Evolutionary conservation across 768 basidiomycete genomes (phyloP), one percentile per base, ranked within the genome.

Genomic region (Boletus huronensis): DNA sequence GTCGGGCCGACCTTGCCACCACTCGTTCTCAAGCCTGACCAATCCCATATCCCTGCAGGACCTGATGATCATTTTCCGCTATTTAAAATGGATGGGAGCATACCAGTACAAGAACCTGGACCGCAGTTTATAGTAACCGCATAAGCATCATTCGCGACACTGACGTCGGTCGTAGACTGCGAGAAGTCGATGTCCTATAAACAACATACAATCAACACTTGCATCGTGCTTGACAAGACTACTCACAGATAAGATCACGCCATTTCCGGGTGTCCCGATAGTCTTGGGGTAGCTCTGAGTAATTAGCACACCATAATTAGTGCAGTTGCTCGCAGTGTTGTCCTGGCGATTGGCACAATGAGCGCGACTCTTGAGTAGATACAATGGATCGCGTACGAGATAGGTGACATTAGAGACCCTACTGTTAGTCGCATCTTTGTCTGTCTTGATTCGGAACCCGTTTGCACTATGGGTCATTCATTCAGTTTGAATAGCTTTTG

Each of bases 391-490:
- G 6, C 74, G 43, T 61, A 79, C 79, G 2, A 70, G 72, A 64
- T 79, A 84, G 5, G 76, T 79, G 50, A 84, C 68, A 56, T 77
- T 76, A 3, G 73, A 62, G 5, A 87, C 82, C 8, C 64, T 72
- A 48, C 79, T 78, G 40, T 72, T 73, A 6, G 74, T 76, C 6
- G 84, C 77, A 43, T 55, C 47, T 17, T 73, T 63, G 6, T 79
- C 59, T 7, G 79, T 83, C 70, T 86, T 88, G 70, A 88, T 86
- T 43, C 84, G 80, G 43, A 87, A 73, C 0, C 77, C 83, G 63
- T 80, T 78, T 50, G 72, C 68, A 54, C 82, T 83, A 26, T 29
- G n/a, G 3, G 3, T 10, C 6, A 16, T 44, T 28, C 16, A 35
- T 42, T 62, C 31, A 34, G 25, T 50, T 5, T n/a, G 40, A 25